These are phyloP conservation scores for Thelephora terrestris DNA, from an alignment of 1,284 basidiomycete species.

Conservation along the genomic window DNA sequence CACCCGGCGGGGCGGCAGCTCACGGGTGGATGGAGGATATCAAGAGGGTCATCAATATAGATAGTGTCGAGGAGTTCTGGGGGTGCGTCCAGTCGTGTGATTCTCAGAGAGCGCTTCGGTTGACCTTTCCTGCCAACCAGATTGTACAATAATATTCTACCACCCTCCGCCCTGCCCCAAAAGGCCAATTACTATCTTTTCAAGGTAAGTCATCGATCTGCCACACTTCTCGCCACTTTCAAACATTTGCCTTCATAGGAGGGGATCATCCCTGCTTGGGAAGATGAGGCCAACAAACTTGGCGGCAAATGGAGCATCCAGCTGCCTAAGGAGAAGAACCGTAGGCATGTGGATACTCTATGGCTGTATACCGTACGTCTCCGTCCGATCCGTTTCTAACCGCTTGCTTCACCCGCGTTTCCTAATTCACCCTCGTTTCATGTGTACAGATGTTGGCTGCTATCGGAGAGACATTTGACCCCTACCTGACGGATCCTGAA, in stretches of 20 bases:
- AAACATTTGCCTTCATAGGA: conserved; percentile 39
- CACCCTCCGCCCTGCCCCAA: conserved; percentile 87
- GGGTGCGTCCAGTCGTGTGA: conserved; percentile 43
- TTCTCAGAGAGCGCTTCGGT: conserved; percentile 7
- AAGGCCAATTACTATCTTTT: conserved; percentile 99
- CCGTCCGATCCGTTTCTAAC: neutral
- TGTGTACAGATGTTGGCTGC: conserved; percentile 84
- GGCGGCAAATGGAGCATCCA: conserved; percentile 99
- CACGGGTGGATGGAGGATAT: conserved; percentile 97
- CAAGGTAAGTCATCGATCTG: conserved; percentile 45
- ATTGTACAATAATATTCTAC: conserved; percentile 95
- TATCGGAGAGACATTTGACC: conserved; percentile 94
- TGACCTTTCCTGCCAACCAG: conserved; percentile 28
- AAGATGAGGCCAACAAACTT: conserved; percentile 90
- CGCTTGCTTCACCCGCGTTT: neutral
- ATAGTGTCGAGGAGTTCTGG: conserved; percentile 97
- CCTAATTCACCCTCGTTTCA: neutral
- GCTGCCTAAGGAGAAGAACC: conserved; percentile 91
- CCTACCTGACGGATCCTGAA: conserved; percentile 51
- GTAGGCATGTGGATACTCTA: conserved; percentile 80
- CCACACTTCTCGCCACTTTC: conserved; percentile 6
- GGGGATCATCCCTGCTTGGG: conserved; percentile 94
- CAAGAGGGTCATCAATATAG: conserved; percentile 86
- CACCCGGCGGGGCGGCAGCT: conserved; percentile 53
- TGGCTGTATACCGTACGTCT: conserved; percentile 87